Evolutionary conservation across 108 stramenopile species (phyloP).

Genomic region (Pseudonitzschia multiseries): DNA sequence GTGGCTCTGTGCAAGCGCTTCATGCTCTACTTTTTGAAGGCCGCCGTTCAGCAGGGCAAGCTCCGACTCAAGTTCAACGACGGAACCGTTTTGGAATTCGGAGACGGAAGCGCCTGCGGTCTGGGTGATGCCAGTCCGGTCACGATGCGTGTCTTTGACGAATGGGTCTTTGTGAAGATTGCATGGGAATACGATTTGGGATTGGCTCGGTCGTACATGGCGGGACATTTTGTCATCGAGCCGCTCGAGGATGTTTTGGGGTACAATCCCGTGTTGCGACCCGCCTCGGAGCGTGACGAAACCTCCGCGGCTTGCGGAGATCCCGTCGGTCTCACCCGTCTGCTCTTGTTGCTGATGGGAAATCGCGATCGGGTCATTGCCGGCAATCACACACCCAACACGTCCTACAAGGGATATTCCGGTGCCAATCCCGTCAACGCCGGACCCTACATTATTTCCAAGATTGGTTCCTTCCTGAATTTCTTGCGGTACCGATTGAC

Average conservation of each 20-base stretch:
- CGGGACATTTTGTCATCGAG: conserved; percentile 85
- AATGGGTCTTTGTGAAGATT: conserved; percentile 92
- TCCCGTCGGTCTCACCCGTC: conserved; percentile 73
- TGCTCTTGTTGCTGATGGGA: conserved; percentile 84
- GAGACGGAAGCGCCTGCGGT: conserved; percentile 61
- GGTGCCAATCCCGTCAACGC: conserved; percentile 71
- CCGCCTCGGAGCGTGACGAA: conserved; percentile 45
- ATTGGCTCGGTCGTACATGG: conserved; percentile 88
- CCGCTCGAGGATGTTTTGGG: conserved; percentile 48
- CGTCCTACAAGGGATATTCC: conserved; percentile 49
- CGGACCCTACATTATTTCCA: conserved; percentile 68
- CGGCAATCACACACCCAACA: conserved; percentile 37
- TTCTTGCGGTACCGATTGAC: conserved; percentile 82
- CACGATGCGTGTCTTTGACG: conserved; percentile 81
- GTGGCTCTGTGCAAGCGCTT: conserved; percentile 63
- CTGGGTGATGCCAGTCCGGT: conserved; percentile 55
- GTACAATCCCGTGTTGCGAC: conserved; percentile 57
- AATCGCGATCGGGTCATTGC: conserved; percentile 67
- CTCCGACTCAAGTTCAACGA: conserved; percentile 73
- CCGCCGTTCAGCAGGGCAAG: conserved; percentile 61
- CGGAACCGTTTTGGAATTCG: conserved; percentile 64
- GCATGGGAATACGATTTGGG: conserved; percentile 92
- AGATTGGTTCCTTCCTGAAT: conserved; percentile 84
- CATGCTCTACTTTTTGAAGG: conserved; percentile 58
- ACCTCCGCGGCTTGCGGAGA: conserved; percentile 70